Conservation (phyloP, 768 basidiomycete genomes). For the Nidula microcarpa region DNA sequence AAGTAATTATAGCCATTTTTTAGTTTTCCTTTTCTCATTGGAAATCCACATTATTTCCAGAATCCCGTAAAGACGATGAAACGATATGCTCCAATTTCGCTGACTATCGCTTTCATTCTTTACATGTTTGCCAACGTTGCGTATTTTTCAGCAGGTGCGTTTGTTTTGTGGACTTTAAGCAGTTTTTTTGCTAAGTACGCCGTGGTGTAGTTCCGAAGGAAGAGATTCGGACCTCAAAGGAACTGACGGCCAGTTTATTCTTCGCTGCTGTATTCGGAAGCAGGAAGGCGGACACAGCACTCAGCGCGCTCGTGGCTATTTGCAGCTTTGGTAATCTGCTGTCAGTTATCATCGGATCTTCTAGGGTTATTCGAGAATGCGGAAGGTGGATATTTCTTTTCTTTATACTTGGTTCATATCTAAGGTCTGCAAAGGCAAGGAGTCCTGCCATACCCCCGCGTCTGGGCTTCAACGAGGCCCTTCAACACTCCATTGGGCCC, state of each 20-base stretch:
- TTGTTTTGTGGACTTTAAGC: background rate
- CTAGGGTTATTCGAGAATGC: constrained; percentile 43
- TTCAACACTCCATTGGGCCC: constrained; percentile 50
- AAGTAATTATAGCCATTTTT: constrained; percentile 8
- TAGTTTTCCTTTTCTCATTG: too few relatives aligned
- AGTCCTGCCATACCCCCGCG: constrained; percentile 45
- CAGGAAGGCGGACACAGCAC: constrained; percentile 26
- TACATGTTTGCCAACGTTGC: constrained; percentile 46
- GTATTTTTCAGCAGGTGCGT: constrained; percentile 32
- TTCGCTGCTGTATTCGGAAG: constrained; percentile 47
- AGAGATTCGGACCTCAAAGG: constrained; percentile 36
- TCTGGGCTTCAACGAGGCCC: constrained; percentile 48
- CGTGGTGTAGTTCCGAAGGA: constrained; percentile 34
- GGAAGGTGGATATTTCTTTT: constrained; percentile 18
- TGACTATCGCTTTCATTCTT: constrained; percentile 41
- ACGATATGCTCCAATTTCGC: constrained; percentile 38
- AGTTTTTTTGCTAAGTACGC: background rate
- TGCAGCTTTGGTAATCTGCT: constrained; percentile 38
- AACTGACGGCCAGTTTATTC: constrained; percentile 46
- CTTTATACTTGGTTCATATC: background rate
- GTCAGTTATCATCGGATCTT: constrained; percentile 33
- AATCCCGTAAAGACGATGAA: constrained; percentile 44
- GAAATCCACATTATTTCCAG: constrained; percentile 1
- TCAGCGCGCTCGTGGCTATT: constrained; percentile 33
- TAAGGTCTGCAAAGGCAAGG: constrained; percentile 29